Conservation (phyloP, 2,329 filamentous ascomycete genomes). For the Emydomyces testavorans region DNA sequence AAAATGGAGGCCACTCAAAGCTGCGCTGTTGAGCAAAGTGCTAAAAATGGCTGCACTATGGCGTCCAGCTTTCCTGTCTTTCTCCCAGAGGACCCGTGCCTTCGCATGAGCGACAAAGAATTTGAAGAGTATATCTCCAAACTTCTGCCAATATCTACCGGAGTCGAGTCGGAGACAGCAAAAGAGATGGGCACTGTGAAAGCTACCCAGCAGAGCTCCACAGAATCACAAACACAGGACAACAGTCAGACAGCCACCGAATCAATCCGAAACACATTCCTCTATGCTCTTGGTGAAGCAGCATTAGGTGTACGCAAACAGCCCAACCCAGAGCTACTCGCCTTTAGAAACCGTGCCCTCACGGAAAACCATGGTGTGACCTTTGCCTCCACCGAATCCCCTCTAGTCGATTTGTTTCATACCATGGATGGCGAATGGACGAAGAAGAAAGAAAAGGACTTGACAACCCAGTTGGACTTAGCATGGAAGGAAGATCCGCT, state of each 20-base stretch:
- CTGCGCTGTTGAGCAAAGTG: neutral
- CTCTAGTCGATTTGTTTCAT: slow-evolving; percentile 45
- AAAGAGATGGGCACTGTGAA: slow-evolving; percentile 28
- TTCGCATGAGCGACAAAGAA: slow-evolving; percentile 6
- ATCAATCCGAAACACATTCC: slow-evolving; percentile 2
- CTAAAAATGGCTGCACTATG: slow-evolving; percentile 8
- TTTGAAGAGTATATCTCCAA: slow-evolving; percentile 10
- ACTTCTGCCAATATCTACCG: neutral
- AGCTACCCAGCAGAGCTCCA: neutral
- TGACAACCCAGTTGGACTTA: slow-evolving; percentile 35
- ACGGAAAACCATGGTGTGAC: slow-evolving; percentile 45
- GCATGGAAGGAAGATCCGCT: slow-evolving; percentile 43
- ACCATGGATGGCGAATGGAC: slow-evolving; percentile 38
- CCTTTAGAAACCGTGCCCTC: slow-evolving; percentile 27
- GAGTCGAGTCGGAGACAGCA: slow-evolving; percentile 9
- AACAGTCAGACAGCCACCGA: neutral
- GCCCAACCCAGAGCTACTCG: neutral
- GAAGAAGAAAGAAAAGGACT: slow-evolving; percentile 21
- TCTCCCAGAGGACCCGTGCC: slow-evolving; percentile 14
- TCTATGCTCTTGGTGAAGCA: slow-evolving; percentile 1
- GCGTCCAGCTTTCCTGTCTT: slow-evolving; percentile 15
- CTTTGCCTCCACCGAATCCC: slow-evolving; percentile 36
- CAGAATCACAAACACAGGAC: neutral
- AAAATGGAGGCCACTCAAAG: neutral
- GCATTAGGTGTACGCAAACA: neutral